Percentiles rank a stretch among this genome's conserved stretches.
Evolutionary conservation across 208 protist genomes (phyloP).

Genomic region (Acanthamoeba pearcei): DNA sequence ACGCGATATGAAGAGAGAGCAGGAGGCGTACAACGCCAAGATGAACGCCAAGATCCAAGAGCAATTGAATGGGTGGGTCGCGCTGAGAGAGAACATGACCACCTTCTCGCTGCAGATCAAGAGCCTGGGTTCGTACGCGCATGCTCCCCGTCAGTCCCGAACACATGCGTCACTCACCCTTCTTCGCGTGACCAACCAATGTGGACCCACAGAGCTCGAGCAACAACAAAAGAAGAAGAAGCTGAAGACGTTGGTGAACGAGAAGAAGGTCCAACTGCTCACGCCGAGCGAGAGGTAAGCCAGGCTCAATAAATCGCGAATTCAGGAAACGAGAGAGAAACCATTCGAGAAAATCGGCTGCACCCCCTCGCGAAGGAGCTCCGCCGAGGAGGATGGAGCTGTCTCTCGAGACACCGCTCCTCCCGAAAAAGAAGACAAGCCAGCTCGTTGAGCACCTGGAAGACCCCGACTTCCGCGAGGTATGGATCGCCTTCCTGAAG

Average conservation of each 20-base stretch:
- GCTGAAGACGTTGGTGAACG: not conserved
- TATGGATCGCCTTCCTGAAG: not conserved
- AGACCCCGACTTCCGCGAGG: not conserved
- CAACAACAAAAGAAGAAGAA: not conserved
- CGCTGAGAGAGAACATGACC: not conserved
- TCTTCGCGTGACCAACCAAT: not conserved
- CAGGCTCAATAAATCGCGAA: too few relatives aligned
- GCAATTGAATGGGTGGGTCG: not conserved
- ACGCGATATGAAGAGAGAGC: conserved; percentile 5
- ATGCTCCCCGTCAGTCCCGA: too few relatives aligned
- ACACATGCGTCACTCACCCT: too few relatives aligned
- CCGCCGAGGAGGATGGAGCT: not conserved
- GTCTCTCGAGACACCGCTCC: not conserved
- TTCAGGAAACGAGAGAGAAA: too few relatives aligned
- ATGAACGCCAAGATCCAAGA: conserved; percentile 24
- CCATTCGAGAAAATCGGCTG: not conserved
- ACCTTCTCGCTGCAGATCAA: not conserved
- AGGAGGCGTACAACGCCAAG: conserved; percentile 34
- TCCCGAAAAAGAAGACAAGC: not conserved
- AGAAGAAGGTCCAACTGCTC: not conserved
- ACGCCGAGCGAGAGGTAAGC: not conserved
- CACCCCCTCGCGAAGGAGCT: not conserved
- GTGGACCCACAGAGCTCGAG: not conserved
- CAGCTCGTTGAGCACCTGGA: not conserved
- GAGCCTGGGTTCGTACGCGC: not conserved